Evolutionary conservation across 441 rosid species (phyloP).

Genomic region (Euphorbia corollata): DNA sequence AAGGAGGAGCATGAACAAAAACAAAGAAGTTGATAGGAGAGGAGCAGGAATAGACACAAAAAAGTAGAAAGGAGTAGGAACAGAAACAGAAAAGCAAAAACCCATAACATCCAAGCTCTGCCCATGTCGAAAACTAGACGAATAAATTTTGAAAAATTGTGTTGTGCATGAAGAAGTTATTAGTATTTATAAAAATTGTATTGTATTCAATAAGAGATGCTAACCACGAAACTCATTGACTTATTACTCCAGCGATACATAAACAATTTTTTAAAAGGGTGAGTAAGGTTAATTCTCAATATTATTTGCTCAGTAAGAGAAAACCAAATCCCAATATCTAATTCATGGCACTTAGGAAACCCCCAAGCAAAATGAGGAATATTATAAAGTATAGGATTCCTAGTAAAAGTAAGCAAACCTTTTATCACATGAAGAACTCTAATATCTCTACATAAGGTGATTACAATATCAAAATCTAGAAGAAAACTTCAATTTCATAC

Average conservation of each 20-base stretch:
- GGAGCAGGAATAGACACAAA: no score
- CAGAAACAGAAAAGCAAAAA: no score
- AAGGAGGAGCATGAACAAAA: no score
- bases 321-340: background rate
- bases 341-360: background rate
- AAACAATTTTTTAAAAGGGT: background rate
- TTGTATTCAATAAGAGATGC: background rate
- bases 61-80: no score
- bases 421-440: constrained; percentile 1
- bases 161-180: no score
- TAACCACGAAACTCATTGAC: background rate
- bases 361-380: background rate
- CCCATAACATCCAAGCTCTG: no score
- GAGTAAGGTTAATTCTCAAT: background rate
- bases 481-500: no score
- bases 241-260: background rate
- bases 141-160: no score
- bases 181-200: no score
- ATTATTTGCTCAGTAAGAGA: background rate
- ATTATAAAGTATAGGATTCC: background rate
- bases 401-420: background rate
- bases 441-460: background rate
- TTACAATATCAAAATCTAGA: no score
- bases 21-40: no score
- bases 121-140: no score